Evolutionary conservation across 2,329 filamentous ascomycete genomes (phyloP).

Genomic region (Samsoniella hepiali): DNA sequence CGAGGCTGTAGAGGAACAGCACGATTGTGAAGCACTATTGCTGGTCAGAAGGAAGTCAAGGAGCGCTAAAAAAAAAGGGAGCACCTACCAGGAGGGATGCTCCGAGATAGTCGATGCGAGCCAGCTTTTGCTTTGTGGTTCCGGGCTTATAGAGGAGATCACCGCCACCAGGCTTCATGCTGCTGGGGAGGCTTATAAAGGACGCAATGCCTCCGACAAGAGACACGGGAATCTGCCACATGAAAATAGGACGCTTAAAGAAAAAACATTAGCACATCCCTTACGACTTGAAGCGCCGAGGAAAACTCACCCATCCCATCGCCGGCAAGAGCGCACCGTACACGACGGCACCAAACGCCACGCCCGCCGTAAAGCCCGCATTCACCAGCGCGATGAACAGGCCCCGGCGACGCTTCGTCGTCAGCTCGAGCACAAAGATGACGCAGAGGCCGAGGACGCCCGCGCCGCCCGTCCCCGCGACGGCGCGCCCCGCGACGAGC

Average conservation of each 20-base stretch:
- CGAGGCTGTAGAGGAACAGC: conserved; percentile 69
- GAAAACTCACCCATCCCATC: conserved; percentile 64
- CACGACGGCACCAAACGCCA: conserved; percentile 68
- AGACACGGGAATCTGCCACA: conserved; percentile 64
- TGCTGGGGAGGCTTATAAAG: conserved; percentile 60
- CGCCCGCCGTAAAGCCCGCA: conserved; percentile 66
- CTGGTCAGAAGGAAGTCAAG: conserved; percentile 19
- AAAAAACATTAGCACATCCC: not conserved
- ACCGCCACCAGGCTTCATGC: conserved; percentile 17
- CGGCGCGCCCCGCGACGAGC: conserved; percentile 66
- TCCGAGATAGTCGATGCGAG: conserved; percentile 71
- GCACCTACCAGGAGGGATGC: conserved; percentile 59
- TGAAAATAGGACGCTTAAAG: conserved; percentile 65
- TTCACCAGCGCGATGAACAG: conserved; percentile 73
- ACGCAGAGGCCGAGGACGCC: conserved; percentile 71
- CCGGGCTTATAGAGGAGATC: conserved; percentile 16
- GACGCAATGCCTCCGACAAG: conserved; percentile 60
- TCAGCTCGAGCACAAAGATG: conserved; percentile 73
- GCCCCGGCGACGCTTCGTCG: conserved; percentile 63
- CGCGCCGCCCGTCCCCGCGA: conserved; percentile 67
- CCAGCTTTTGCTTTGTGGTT: conserved; percentile 52
- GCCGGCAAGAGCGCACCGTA: conserved; percentile 61
- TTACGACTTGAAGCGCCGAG: not conserved
- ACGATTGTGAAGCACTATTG: conserved; percentile 60
- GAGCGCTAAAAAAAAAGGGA: not conserved